Evolutionary conservation across 2,329 filamentous ascomycete genomes (phyloP).

Genomic region (Colletotrichum echinochloae): DNA sequence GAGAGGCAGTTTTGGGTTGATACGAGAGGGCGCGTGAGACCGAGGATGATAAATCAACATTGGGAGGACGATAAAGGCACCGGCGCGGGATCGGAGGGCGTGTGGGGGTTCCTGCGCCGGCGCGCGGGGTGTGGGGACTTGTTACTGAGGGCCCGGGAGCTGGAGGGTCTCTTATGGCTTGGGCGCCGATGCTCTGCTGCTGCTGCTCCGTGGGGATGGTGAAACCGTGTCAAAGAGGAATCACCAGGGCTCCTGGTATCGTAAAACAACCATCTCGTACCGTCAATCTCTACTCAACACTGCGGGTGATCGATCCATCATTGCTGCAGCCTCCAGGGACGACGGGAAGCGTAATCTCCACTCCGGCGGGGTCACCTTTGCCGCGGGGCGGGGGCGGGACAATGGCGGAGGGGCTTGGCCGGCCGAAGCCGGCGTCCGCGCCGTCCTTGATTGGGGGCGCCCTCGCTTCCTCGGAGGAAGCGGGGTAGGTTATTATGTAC

Average conservation of each 20-base stretch:
- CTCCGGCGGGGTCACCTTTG: slow-evolving; percentile 3
- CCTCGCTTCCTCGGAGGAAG: too few relatives aligned
- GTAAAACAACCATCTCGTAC: not conserved
- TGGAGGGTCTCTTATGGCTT: not conserved
- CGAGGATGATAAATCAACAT: slow-evolving; percentile 20
- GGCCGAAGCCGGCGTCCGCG: slow-evolving; percentile 28
- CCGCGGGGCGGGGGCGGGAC: slow-evolving; percentile 26
- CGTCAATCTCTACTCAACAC: not conserved
- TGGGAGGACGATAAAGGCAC: not conserved
- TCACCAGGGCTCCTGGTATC: not conserved
- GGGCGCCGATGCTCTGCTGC: not conserved
- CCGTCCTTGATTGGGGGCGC: too few relatives aligned
- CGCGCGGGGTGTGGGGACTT: slow-evolving; percentile 14
- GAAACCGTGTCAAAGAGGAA: not conserved
- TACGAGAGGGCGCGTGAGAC: not conserved
- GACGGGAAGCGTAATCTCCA: slow-evolving; percentile 14
- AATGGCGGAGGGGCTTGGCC: slow-evolving; percentile 11
- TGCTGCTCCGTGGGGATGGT: not conserved
- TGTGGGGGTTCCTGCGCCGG: slow-evolving; percentile 11
- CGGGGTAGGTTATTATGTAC: too few relatives aligned
- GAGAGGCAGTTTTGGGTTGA: not conserved
- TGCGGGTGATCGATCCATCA: not conserved
- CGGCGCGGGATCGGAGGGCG: slow-evolving; percentile 33
- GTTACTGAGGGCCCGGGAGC: too few relatives aligned
- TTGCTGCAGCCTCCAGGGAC: not conserved